Conservation (phyloP, 1,284 basidiomycete genomes). For the Pseudozyma pruni region DNA sequence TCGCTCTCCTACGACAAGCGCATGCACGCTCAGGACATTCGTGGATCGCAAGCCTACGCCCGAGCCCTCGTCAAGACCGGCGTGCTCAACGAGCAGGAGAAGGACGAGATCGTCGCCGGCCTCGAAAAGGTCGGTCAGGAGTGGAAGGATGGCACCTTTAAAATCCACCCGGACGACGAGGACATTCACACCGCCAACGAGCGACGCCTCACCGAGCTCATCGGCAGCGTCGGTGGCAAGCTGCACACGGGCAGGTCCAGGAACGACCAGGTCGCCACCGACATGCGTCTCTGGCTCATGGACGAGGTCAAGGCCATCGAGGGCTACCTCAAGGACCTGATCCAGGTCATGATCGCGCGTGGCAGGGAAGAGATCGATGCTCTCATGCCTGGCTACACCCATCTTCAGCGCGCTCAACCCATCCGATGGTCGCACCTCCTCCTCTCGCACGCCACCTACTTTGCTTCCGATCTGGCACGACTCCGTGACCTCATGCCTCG, state of each 20-base stretch:
- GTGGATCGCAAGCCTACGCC: constrained; percentile 94
- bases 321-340: constrained; percentile 79
- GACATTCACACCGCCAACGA: constrained; percentile 99
- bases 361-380: constrained; percentile 91
- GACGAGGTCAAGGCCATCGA: constrained; percentile 80
- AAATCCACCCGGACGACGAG: constrained; percentile 79
- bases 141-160: constrained; percentile 73
- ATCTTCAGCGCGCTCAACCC: constrained; percentile 84
- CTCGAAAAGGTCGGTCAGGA: constrained; percentile 81
- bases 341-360: constrained; percentile 87
- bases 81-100: constrained; percentile 81
- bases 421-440: constrained; percentile 98
- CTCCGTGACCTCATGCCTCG: constrained; percentile 78
- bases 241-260: constrained; percentile 91
- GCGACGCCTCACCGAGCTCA: constrained; percentile 88
- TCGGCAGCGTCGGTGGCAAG: constrained; percentile 73
- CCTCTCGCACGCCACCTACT: constrained; percentile 92
- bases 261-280: constrained; percentile 98
- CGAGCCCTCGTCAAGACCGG: constrained; percentile 82
- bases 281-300: constrained; percentile 95
- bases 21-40: constrained; percentile 91
- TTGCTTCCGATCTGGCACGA: constrained; percentile 86
- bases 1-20: constrained; percentile 92
- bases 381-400: constrained; percentile 94
- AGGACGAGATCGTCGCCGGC: constrained; percentile 78